A percentile compares a stretch with the other conserved stretches of the same genome.
phyloP scores from a whole-genome alignment of 495 filamentous ascomycete genomes.

The Penicillium simplicissimum region DNA sequence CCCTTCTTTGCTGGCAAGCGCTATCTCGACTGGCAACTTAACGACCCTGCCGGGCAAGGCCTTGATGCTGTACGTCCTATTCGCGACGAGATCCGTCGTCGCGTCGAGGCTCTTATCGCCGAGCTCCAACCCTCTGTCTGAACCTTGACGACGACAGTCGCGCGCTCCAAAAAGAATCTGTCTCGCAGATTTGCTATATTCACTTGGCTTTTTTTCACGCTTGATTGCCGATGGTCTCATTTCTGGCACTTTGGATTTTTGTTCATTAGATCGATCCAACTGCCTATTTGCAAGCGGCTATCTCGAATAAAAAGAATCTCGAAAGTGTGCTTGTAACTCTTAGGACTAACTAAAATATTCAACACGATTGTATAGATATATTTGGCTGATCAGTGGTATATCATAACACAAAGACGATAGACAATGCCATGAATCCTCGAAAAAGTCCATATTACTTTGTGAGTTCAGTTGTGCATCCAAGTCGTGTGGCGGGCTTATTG shows the following conservation, averaged over 20 bases:
- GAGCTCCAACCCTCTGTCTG: conserved; percentile 15
- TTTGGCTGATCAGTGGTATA: background rate
- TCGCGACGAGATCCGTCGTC: conserved; percentile 24
- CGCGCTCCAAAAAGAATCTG: background rate
- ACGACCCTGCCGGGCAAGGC: conserved; percentile 28
- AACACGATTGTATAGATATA: background rate
- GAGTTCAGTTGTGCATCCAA: background rate
- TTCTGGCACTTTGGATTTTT: background rate
- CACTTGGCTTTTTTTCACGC: background rate
- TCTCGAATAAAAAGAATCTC: too few relatives aligned
- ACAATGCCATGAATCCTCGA: background rate
- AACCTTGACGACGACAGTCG: background rate
- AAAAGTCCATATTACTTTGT: background rate
- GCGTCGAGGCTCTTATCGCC: conserved; percentile 24
- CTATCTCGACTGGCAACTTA: conserved; percentile 34
- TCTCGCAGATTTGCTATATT: background rate
- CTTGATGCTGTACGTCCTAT: conserved; percentile 27
- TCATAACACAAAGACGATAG: background rate
- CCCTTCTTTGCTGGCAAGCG: conserved; percentile 31
- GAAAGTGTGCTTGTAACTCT: background rate
- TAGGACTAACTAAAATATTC: background rate
- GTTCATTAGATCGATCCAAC: background rate
- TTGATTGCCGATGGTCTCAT: background rate
- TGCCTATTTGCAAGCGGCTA: background rate
- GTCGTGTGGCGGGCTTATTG: background rate